Evolutionary conservation across 371 early-diverging fungal genomes (phyloP).

Genomic region (Conidiobolus coronatus): DNA sequence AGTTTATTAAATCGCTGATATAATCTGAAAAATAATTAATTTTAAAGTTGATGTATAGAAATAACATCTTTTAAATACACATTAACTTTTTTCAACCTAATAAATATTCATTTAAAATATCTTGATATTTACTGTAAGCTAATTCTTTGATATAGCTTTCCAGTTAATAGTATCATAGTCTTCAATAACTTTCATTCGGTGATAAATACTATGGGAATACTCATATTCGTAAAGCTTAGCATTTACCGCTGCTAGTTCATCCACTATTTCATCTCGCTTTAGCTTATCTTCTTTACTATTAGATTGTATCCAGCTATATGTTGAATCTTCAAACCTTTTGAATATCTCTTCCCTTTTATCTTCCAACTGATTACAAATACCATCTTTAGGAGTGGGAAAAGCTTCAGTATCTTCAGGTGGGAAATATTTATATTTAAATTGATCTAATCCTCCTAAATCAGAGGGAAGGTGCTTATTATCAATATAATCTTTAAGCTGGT

Average conservation of each 20-base stretch:
- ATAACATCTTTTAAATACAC: too few species aligned
- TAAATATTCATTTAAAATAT: too few species aligned
- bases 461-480: slow-evolving; percentile 12
- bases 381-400: not conserved
- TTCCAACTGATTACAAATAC: not conserved
- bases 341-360: not conserved
- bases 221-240: slow-evolving; percentile 8
- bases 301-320: not conserved
- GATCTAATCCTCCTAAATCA: slow-evolving; percentile 12
- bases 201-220: slow-evolving; percentile 9
- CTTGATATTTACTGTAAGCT: too few species aligned
- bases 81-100: too few species aligned
- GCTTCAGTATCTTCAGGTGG: slow-evolving; percentile 11
- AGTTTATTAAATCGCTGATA: too few species aligned
- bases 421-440: slow-evolving; percentile 12
- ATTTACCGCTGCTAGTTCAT: slow-evolving; percentile 9
- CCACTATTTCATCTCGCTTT: slow-evolving; percentile 6
- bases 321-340: not conserved
- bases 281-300: too few species aligned
- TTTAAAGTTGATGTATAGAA: too few species aligned
- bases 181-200: slow-evolving; percentile 4
- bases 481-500: slow-evolving; percentile 34
- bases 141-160: too few species aligned
- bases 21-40: too few species aligned
- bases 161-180: not conserved